Evolutionary conservation across 441 rosid genomes (phyloP), one percentile per base, ranked within the genome.

Genomic region (Populus hybrid): DNA sequence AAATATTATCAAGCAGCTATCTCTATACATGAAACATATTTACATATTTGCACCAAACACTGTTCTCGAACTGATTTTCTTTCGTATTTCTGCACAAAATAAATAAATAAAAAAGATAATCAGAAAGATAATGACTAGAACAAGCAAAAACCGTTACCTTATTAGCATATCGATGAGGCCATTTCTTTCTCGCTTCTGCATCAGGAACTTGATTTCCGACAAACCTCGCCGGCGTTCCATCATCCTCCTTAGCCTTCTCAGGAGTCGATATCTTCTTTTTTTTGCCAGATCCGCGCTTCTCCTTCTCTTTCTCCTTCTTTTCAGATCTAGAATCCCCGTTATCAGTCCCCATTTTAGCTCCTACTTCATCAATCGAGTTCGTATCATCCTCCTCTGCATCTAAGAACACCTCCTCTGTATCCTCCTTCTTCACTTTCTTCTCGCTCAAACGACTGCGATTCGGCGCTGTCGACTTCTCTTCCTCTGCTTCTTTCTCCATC

Each of bases 121-220:
- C 8, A 26, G 20, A 35, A 11, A 20, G 66, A 23, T 10, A 61
- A 10, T 21, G 28, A 61, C 12, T 16, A 12, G 50, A 40, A 11
- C 50, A 40, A 40, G 50, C 50, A 40, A 12, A 61, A 23, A 61
- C 24, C 24, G 28, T 42, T 81, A 84, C 84, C 87, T 81, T 81
- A 24, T 30, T 76, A 54, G 30, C 63, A 57, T 91, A 91, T 54
- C 93, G 82, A 8, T 86, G 80, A 0, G 92, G 89, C 96, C 96
- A 93, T 3, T 82, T 83, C 2, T 11, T 72, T 76, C 81, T 79
- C 0, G 97, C 91, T 23, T 91, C 95, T 6, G 76, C 78, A 1
- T 78, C 81, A 0, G 85, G 80, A 0, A 91, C 35, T 0, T 89
- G 82, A 32, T 83, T 83, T 0, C 90, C 91, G 0, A 88, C 0